phyloP scores from a whole-genome alignment of 2,329 filamentous ascomycete genomes.

The Pseudogymnoascus sp. region DNA sequence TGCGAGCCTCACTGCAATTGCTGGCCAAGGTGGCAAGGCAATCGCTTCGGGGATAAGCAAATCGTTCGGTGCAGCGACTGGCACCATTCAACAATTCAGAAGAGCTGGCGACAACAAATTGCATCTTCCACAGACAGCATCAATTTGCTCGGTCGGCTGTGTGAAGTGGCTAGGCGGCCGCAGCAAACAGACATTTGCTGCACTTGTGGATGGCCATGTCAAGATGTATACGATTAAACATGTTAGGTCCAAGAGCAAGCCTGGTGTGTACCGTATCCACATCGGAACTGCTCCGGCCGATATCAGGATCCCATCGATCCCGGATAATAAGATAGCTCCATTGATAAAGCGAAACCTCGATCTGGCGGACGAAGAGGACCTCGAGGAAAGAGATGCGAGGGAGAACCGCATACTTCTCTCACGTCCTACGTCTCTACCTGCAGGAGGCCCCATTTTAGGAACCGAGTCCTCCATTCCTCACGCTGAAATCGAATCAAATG shows the following conservation, averaged over 20 bases:
- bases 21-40: constrained; percentile 65
- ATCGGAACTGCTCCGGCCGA: constrained; percentile 57
- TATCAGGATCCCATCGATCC: constrained; percentile 57
- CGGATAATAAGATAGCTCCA: constrained; percentile 53
- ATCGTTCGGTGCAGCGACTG: constrained; percentile 64
- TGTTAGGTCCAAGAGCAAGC: constrained; percentile 46
- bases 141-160: constrained; percentile 50
- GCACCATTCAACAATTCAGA: constrained; percentile 62
- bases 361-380: constrained; percentile 31
- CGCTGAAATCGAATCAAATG: constrained; percentile 91
- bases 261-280: constrained; percentile 45
- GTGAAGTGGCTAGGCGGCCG: constrained; percentile 56
- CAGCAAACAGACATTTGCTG: constrained; percentile 54
- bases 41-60: constrained; percentile 68
- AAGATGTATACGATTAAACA: constrained; percentile 48
- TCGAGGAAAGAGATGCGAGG: constrained; percentile 23
- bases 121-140: constrained; percentile 53
- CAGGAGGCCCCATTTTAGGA: constrained; percentile 33
- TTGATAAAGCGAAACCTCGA: constrained; percentile 51
- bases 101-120: constrained; percentile 72
- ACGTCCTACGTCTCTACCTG: constrained; percentile 20
- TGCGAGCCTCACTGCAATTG: constrained; percentile 36
- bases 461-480: constrained; percentile 60
- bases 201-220: constrained; percentile 52
- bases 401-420: constrained; percentile 18